Evolutionary conservation across 768 basidiomycete genomes (phyloP).

Genomic region (Cystobasidium tubakii): DNA sequence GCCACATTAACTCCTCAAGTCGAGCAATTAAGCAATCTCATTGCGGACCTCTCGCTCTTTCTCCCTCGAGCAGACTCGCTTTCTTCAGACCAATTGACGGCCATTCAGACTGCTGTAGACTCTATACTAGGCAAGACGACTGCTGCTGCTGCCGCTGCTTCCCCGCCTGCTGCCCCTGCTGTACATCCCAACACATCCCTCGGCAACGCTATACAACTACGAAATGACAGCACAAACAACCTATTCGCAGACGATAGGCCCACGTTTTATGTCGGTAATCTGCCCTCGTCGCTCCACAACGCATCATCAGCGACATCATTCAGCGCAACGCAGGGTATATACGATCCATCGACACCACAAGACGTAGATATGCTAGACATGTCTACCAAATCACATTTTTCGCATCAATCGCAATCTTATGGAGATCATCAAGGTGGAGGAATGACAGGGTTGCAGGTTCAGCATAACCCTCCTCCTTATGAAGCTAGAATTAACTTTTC

Average conservation of each 20-base stretch:
- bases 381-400: background rate
- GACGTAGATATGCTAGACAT: slow-evolving; percentile 1
- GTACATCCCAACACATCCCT: background rate
- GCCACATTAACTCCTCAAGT: slow-evolving; percentile 3
- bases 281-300: background rate
- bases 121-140: background rate
- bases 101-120: slow-evolving; percentile 1
- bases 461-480: slow-evolving; percentile 4
- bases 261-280: background rate
- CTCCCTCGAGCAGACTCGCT: slow-evolving; percentile 11
- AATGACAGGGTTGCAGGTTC: background rate
- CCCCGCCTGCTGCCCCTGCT: no score
- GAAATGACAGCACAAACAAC: background rate
- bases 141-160: background rate
- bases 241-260: background rate
- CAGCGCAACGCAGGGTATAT: background rate
- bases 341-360: slow-evolving; percentile 1
- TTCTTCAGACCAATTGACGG: background rate
- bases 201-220: background rate
- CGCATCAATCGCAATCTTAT: background rate
- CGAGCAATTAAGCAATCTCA: slow-evolving; percentile 23
- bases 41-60: slow-evolving; percentile 3
- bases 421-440: background rate
- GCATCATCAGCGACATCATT: background rate
- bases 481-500: background rate